phyloP scores from a whole-genome alignment of 129 eudicot species.

The Flaveria ramosissima region DNA sequence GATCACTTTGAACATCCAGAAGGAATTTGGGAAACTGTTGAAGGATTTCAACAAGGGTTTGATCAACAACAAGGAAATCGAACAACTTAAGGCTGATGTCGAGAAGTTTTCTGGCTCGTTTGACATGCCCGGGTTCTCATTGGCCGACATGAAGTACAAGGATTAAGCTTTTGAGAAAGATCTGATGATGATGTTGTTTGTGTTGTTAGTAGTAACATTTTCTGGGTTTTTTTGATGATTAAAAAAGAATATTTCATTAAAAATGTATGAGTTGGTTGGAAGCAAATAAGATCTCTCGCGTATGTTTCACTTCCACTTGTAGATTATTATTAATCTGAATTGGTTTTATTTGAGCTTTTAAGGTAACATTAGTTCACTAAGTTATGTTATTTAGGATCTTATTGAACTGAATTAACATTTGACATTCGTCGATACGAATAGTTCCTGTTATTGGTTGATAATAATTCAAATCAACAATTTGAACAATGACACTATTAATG shows the following conservation, averaged over 20 bases:
- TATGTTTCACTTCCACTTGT: constrained; percentile 19
- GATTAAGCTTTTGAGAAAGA: constrained; percentile 44
- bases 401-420: no score
- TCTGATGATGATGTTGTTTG: constrained; percentile 27
- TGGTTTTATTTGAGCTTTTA: background rate
- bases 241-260: constrained; percentile 28
- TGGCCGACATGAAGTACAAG: constrained; percentile 95
- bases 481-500: no score
- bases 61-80: constrained; percentile 85
- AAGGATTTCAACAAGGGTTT: constrained; percentile 98
- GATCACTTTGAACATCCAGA: constrained; percentile 78
- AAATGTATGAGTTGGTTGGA: constrained; percentile 38
- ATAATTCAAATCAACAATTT: no score
- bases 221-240: constrained; percentile 1
- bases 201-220: constrained; percentile 34
- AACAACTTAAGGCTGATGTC: constrained; percentile 84
- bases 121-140: constrained; percentile 94
- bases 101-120: constrained; percentile 88
- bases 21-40: constrained; percentile 85
- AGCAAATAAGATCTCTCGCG: constrained; percentile 36
- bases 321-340: constrained; percentile 16
- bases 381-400: no score
- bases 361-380: no score
- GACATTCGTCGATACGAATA: no score
- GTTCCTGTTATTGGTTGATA: no score